These are phyloP conservation scores for Mediolabrus comicus DNA, from an alignment of 108 stramenopile species.

Conservation along the genomic window DNA sequence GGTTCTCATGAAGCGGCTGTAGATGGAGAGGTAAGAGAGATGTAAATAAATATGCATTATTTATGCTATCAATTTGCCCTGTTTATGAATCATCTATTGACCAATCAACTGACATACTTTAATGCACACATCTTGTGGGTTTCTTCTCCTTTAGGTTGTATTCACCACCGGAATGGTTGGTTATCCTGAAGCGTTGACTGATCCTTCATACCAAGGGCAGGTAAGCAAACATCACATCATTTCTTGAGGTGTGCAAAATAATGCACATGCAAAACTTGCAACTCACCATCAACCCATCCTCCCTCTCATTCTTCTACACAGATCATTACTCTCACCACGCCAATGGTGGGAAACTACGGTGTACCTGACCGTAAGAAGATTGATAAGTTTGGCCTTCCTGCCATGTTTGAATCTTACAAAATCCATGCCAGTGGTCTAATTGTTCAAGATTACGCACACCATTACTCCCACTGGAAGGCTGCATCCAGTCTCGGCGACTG, in stretches of 20 bases:
- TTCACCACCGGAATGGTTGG: conserved; percentile 99
- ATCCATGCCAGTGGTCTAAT: conserved; percentile 94
- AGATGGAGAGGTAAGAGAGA: conserved; percentile 77
- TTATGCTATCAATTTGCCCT: background rate
- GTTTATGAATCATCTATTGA: background rate
- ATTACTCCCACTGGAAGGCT: conserved; percentile 98
- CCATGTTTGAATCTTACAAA: conserved; percentile 90
- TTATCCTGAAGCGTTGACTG: conserved; percentile 97
- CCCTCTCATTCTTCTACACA: conserved; percentile 2
- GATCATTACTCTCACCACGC: conserved; percentile 90
- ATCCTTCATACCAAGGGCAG: conserved; percentile 98
- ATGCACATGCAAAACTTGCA: background rate
- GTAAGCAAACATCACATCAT: conserved; percentile 37
- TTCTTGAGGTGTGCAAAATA: background rate
- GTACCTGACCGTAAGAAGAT: conserved; percentile 84
- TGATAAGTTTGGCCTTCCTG: conserved; percentile 88
- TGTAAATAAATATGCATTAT: background rate
- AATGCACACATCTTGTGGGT: background rate
- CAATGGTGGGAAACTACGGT: conserved; percentile 99
- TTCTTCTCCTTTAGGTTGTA: conserved; percentile 79
- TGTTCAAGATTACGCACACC: conserved; percentile 91
- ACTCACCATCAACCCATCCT: background rate
- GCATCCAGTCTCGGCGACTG: conserved; percentile 89
- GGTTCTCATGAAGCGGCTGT: conserved; percentile 70
- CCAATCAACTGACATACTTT: background rate